Base-by-base conservation (phyloP, 495 filamentous ascomycete species). In the Darksidea phi region DNA sequence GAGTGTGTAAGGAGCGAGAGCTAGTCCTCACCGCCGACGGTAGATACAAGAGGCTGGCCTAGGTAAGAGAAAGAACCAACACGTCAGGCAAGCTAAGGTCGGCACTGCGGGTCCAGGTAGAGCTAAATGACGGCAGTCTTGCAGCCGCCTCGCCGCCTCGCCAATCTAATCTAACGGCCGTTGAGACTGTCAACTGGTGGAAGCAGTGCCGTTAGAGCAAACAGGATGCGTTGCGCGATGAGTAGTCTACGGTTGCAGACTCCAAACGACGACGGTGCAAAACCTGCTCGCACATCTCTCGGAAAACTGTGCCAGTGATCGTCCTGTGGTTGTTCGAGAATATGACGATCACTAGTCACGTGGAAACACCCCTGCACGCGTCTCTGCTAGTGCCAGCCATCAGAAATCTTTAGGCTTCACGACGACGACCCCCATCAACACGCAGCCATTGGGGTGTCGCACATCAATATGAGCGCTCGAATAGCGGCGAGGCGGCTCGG, bases 391-490 rank as follows among this genome's bases (percentile, higher is more conserved):
- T 54, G 24, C 58, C 50, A 37, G 46, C 17, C 49, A 21, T 61
- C 26, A 62, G 51, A 62, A 62, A 49, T 62, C 20, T 51, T 25
- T 49, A 15, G 21, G 50, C 59, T 45, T 48, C 51, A 56, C 32
- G 6, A 8, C 24, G 2, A 57, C 8, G 17, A 57, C 59, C 21
- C 52, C 43, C 38, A 59, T 46, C 46, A 64, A 36, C 7, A 20
- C 61, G 13, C 42, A 25, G 45, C 53, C 64, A 61, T 58, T 58
- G 54, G 15, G 34, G 53, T 17, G 41, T 10, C 48, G 24, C 52
- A 53, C 60, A 60, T 58, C 61, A 28, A 46, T 36, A 68, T 68
- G 66, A 62, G 48, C 48, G 37, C 48, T 11, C 61, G 67, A 59
- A 61, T 67, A 60, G 38, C 61, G 3, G n/a, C 48, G 8, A 26